Evolutionary conservation across 768 basidiomycete species (phyloP).

Genomic region (Termitomyces eurrhizus): DNA sequence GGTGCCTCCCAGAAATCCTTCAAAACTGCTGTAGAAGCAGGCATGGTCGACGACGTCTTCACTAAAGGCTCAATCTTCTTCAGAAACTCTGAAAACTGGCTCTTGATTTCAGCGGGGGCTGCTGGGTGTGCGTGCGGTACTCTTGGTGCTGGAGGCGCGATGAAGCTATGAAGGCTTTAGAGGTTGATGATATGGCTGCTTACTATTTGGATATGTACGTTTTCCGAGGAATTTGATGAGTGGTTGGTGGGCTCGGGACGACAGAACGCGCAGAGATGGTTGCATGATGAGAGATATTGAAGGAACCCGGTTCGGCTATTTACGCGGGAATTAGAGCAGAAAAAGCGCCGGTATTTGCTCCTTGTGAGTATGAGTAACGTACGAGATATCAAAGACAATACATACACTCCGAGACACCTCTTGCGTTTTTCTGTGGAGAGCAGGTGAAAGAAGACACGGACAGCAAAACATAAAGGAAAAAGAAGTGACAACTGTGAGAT

Average conservation of each 20-base stretch:
- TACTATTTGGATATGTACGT: slow-evolving; percentile 43
- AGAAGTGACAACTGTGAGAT: slow-evolving; percentile 8
- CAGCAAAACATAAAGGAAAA: neutral
- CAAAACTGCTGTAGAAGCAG: slow-evolving; percentile 20
- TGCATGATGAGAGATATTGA: slow-evolving; percentile 20
- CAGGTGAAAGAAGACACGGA: too few relatives aligned
- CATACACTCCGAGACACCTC: neutral
- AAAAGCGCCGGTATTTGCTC: neutral
- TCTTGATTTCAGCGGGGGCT: slow-evolving; percentile 59
- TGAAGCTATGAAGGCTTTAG: slow-evolving; percentile 2
- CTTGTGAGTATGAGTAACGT: neutral
- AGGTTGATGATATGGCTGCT: neutral
- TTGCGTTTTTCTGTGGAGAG: neutral
- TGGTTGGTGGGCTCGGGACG: slow-evolving; percentile 48
- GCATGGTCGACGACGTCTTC: slow-evolving; percentile 12
- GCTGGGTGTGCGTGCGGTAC: slow-evolving; percentile 58
- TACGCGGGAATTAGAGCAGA: neutral
- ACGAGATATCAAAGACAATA: too few relatives aligned
- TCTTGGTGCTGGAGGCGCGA: slow-evolving; percentile 25
- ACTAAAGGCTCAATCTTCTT: slow-evolving; percentile 29
- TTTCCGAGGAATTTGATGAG: slow-evolving; percentile 64
- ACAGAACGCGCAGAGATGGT: slow-evolving; percentile 30
- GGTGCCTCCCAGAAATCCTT: slow-evolving; percentile 69
- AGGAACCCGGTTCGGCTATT: neutral
- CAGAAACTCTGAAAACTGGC: slow-evolving; percentile 42